phyloP scores from a whole-genome alignment of 805 yeast species.

The Metschnikowia dekortorum region DNA sequence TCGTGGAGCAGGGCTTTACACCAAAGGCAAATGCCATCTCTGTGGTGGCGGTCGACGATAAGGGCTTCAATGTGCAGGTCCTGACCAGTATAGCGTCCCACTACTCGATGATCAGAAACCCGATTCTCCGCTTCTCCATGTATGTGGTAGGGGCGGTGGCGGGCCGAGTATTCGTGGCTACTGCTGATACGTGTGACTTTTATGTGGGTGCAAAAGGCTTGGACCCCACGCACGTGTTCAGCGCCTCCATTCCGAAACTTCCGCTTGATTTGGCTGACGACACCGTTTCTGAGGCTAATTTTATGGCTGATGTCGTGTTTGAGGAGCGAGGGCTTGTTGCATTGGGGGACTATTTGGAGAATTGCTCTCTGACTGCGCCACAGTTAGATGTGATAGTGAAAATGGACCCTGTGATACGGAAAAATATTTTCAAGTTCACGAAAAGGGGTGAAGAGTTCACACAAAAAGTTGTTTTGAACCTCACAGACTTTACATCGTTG shows the following conservation, averaged over 20 bases:
- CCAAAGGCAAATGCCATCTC: constrained; percentile 23
- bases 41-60: constrained; percentile 16
- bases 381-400: background rate
- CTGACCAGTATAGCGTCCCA: constrained; percentile 23
- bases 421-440: background rate
- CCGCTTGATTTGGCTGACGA: constrained; percentile 19
- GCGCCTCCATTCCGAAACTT: constrained; percentile 25
- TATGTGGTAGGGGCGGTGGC: constrained; percentile 19
- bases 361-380: background rate
- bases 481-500: background rate
- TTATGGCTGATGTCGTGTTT: constrained; percentile 19
- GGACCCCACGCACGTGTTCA: constrained; percentile 20
- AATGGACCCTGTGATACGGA: constrained; percentile 2
- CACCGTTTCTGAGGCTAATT: constrained; percentile 21
- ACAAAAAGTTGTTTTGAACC: background rate
- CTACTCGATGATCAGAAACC: constrained; percentile 24
- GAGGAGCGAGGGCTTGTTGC: background rate
- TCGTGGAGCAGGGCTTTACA: constrained; percentile 20
- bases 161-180: constrained; percentile 22
- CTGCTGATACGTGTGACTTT: constrained; percentile 19
- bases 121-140: constrained; percentile 19
- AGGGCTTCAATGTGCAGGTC: constrained; percentile 28
- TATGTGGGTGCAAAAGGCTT: constrained; percentile 13
- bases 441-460: background rate
- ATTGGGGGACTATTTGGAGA: background rate